phyloP scores from a whole-genome alignment of 768 basidiomycete species.

The Calvatia gigantea region DNA sequence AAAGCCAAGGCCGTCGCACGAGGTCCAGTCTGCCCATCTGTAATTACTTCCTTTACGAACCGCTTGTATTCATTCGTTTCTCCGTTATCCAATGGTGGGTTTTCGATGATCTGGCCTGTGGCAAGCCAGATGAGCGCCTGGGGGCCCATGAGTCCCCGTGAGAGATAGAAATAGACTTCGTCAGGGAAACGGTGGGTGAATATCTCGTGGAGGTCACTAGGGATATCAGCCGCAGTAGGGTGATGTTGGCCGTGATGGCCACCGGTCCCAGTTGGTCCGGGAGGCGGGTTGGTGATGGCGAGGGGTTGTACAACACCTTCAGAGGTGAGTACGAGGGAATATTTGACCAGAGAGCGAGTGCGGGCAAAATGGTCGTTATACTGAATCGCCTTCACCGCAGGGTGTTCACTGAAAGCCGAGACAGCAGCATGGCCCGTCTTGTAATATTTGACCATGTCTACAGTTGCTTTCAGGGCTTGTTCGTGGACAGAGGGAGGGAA shows the following conservation, averaged over 20 bases:
- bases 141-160: constrained; percentile 84
- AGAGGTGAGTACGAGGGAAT: constrained; percentile 83
- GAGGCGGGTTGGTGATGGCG: constrained; percentile 48
- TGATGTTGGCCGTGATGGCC: constrained; percentile 61
- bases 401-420: constrained; percentile 73
- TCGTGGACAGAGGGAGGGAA: constrained; percentile 85
- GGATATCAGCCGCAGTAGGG: constrained; percentile 84
- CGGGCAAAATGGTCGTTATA: constrained; percentile 88
- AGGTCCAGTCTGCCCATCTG: constrained; percentile 91
- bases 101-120: constrained; percentile 78
- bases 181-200: constrained; percentile 94
- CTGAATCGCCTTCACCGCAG: constrained; percentile 71
- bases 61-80: constrained; percentile 93
- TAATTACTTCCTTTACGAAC: constrained; percentile 94
- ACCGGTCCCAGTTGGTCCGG: constrained; percentile 31
- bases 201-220: constrained; percentile 87
- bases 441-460: constrained; percentile 92
- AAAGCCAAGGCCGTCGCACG: constrained; percentile 89
- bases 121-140: constrained; percentile 95
- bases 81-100: constrained; percentile 89
- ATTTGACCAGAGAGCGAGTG: constrained; percentile 89
- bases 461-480: constrained; percentile 76
- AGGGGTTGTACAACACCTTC: constrained; percentile 80
- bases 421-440: constrained; percentile 86
- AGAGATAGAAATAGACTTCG: constrained; percentile 95